Percentiles rank a stretch among this genome's conserved stretches.
Conservation (phyloP, 2,329 filamentous ascomycete genomes). For the Aureobasidium sp. region DNA sequence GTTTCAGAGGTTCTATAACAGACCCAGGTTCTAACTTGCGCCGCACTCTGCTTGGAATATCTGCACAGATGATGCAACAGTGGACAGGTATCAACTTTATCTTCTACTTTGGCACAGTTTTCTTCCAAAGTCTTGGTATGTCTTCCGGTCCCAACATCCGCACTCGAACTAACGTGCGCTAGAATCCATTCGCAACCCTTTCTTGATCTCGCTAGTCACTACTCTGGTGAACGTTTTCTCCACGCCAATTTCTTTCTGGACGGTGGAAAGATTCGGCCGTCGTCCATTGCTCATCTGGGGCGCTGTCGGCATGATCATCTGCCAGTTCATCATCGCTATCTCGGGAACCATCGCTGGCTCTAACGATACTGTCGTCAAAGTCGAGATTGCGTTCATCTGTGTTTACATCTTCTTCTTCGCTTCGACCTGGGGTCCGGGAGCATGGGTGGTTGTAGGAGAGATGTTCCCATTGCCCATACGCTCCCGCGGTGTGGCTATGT, state of each 20-base stretch:
- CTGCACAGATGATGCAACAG: conserved; percentile 45
- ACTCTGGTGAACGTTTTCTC: conserved; percentile 82
- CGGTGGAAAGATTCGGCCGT: conserved; percentile 77
- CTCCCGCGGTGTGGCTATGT: conserved; percentile 61
- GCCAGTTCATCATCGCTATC: conserved; percentile 80
- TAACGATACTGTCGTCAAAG: conserved; percentile 40
- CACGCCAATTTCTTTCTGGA: conserved; percentile 82
- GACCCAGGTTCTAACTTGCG: conserved; percentile 46
- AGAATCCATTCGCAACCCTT: conserved; percentile 47
- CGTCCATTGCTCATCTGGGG: conserved; percentile 72
- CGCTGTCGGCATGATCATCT: conserved; percentile 72
- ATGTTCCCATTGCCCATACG: conserved; percentile 67
- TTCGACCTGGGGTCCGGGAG: conserved; percentile 59
- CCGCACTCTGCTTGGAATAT: conserved; percentile 40
- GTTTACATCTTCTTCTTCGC: conserved; percentile 93
- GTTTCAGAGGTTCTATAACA: conserved; percentile 51
- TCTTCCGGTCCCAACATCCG: too few species aligned
- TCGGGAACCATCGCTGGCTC: conserved; percentile 39
- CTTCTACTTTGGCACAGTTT: conserved; percentile 64
- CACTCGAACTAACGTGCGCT: too few species aligned
- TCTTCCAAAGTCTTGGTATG: conserved; percentile 48
- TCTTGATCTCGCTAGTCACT: conserved; percentile 78
- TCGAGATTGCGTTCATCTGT: conserved; percentile 75
- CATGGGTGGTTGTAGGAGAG: conserved; percentile 59
- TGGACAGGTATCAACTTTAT: conserved; percentile 91